Evolutionary conservation across 169 alveolate genomes (phyloP).

Genomic region (Babesia caballi): DNA sequence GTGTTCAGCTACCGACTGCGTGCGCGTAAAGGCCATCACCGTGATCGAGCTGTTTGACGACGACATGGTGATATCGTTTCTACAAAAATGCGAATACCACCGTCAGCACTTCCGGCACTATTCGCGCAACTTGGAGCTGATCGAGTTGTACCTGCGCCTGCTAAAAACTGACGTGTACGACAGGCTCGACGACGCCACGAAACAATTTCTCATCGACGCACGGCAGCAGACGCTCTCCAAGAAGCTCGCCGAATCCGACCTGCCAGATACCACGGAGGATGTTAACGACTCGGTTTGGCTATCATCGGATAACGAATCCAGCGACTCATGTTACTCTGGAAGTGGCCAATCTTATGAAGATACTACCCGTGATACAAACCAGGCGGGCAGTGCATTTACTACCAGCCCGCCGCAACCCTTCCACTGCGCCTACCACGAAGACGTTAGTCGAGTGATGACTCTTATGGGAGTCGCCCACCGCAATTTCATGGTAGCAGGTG

Average conservation of each 20-base stretch:
- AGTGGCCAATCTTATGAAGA: too few relatives aligned
- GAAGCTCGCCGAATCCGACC: background rate
- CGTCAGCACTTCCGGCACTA: constrained; percentile 62
- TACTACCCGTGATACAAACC: too few relatives aligned
- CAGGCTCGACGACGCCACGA: constrained; percentile 26
- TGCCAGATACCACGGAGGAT: background rate
- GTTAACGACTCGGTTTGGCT: too few relatives aligned
- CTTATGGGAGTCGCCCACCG: constrained; percentile 25
- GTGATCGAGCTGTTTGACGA: constrained; percentile 67
- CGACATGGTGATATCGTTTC: constrained; percentile 66
- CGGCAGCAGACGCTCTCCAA: constrained; percentile 22
- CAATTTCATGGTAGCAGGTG: constrained; percentile 52
- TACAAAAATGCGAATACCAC: constrained; percentile 65
- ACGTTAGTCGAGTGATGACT: constrained; percentile 26
- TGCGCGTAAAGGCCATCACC: constrained; percentile 62
- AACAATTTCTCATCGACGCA: constrained; percentile 29
- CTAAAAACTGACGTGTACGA: constrained; percentile 26
- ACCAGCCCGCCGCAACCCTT: too few relatives aligned
- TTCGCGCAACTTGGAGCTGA: constrained; percentile 65
- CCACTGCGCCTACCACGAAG: constrained; percentile 49
- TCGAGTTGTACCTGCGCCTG: constrained; percentile 65
- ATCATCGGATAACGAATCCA: too few relatives aligned
- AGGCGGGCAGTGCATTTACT: too few relatives aligned
- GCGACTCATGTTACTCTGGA: too few relatives aligned
- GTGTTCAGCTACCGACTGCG: constrained; percentile 53